phyloP scores from a whole-genome alignment of 257 asterid genomes.

The Nicotiana benthamiana region DNA sequence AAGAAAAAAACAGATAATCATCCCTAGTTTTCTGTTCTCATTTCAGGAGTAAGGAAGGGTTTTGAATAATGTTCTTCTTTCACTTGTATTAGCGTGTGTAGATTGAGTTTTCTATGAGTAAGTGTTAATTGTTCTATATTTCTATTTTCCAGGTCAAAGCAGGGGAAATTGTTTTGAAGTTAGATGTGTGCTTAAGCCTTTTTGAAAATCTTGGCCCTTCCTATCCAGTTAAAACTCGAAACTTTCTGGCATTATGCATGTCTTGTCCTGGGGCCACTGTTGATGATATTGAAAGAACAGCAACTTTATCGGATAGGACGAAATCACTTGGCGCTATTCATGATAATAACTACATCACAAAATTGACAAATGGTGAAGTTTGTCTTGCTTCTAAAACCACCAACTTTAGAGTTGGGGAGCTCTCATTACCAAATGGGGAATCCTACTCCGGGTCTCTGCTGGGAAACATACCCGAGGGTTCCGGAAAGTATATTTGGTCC shows the following conservation, averaged over 20 bases:
- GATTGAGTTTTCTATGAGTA: neutral
- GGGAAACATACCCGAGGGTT: slow-evolving; percentile 67
- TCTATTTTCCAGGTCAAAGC: neutral
- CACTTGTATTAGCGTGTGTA: neutral
- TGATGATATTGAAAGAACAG: slow-evolving; percentile 38
- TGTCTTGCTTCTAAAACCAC: slow-evolving; percentile 40
- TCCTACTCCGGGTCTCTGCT: slow-evolving; percentile 57
- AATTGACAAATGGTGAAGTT: slow-evolving; percentile 40
- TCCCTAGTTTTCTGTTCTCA: too few species aligned
- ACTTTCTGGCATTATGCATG: slow-evolving; percentile 70
- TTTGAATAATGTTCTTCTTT: neutral
- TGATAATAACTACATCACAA: slow-evolving; percentile 25
- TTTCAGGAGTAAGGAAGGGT: neutral
- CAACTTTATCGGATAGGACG: slow-evolving; percentile 52
- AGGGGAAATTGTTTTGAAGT: neutral
- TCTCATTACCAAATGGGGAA: slow-evolving; percentile 52
- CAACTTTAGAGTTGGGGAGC: slow-evolving; percentile 36
- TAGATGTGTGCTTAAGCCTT: slow-evolving; percentile 16
- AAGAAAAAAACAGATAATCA: too few species aligned
- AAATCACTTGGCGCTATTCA: slow-evolving; percentile 42
- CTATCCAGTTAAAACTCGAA: slow-evolving; percentile 26
- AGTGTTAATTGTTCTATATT: neutral
- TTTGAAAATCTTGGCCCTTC: slow-evolving; percentile 21
- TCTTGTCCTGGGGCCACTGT: slow-evolving; percentile 72
- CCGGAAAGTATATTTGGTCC: slow-evolving; percentile 69